Base-by-base conservation (phyloP, 495 filamentous ascomycete genomes). In the Penicillium longicatenatum region DNA sequence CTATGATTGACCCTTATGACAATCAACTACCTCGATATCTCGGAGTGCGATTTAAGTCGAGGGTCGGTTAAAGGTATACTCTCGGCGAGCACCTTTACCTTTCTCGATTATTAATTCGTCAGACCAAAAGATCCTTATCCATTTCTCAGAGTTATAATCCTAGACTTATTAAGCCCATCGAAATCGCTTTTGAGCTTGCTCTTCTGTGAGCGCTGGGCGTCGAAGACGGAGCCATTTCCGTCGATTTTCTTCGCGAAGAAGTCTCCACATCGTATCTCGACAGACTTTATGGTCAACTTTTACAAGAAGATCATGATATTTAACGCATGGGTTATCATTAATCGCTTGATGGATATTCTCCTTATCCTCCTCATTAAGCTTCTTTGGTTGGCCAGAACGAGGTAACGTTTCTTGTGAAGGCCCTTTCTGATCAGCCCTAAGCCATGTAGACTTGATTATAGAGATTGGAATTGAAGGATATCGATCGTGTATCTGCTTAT, bases 401-500 rank as follows among this genome's bases (percentile, higher is more conserved):
- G 58, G 45, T 16, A 44, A 30, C 52, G 52, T n/a, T 41, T 17
- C 39, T 46, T 42, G 33, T 10, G 33, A n/a, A 6, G 20, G 45
- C 55, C 58, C 19, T 55, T 60, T 45, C 46, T 60, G 0, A 55
- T 39, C 11, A 35, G 33, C 6, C 12, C 33, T 35, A 35, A 35
- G 33, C 33, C 33, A 35, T 20, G 58, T 60, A 41, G 55, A 55
- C 19, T 48, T 47, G 5, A 60, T 55, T 26, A 24, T 50, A 19
- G 52, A 55, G 16, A 60, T 16, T 7, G 55, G 14, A 12, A 58
- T 55, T 9, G 21, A 44, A 3, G 55, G 60, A 43, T 59, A 58
- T 8, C 56, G 55, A 9, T 50, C 30, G 50, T 59, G 49, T 47
- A 62, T 62, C 1, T 46, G 35, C 11, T 58, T 62, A 58, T 58